Base-by-base conservation (phyloP, 805 yeast species). In the Ogataea minuta region DNA sequence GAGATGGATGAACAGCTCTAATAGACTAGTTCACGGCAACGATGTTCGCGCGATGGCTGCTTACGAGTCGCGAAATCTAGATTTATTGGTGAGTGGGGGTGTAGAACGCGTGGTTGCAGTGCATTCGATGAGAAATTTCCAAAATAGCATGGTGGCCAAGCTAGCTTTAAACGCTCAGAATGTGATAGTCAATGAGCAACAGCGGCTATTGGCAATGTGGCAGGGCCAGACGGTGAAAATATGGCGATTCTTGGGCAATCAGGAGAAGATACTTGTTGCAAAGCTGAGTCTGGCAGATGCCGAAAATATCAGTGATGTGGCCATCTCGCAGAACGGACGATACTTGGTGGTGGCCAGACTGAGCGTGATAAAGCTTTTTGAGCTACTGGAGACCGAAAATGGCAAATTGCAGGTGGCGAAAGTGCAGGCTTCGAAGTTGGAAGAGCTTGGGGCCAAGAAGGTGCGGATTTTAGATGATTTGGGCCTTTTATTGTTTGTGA, bases 1-100 rank as follows among this genome's bases (percentile, higher is more conserved):
- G 28, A 79, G 79, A 56, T 91, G 98, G 98, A 76, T 84, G 12
- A 81, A 78, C 52, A 72, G 79, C 46, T 74, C 80, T 38, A 86
- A 81, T 60, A 74, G 96, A 55, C 70, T 91, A 38, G 70, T 89
- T 45, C 98, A 93, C 60, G 77, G 93, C 27, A 81, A 84, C 57
- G 98, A 90, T 62, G 78, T 90, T 26, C 79, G 96, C 56, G 68
- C 93, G 1, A 75, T 90, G 74, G 64, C 81, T 1, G 66, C 81
- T 4, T 84, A 70, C 52, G 90, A 85, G 59, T 66, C 91, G 26
- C 80, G 75, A 52, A 80, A 79, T 30, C 70, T 78, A 35, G 80
- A 79, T 53, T 71, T 83, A 43, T 67, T 91, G 37, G 79, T 84
- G 2, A 81, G 90, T 49, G 95, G 93, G 33, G 95, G 95, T 52